phyloP scores from a whole-genome alignment of 805 yeast species.

The Candida sakaeoensis region DNA sequence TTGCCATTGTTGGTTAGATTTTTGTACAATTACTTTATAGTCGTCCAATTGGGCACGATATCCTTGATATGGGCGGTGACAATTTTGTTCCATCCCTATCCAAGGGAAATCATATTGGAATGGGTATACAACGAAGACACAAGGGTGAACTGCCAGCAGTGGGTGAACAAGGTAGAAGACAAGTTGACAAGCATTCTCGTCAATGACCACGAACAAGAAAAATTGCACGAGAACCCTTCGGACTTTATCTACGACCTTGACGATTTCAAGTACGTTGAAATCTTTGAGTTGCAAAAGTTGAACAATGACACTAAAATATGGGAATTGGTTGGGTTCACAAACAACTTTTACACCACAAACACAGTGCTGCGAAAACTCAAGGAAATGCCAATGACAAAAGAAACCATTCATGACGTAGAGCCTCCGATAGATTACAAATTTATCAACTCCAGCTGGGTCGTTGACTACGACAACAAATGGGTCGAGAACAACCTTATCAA shows the following conservation, averaged over 20 bases:
- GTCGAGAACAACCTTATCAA: slow-evolving; percentile 46
- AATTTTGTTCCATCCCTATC: slow-evolving; percentile 48
- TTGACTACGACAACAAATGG: slow-evolving; percentile 65
- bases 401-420: slow-evolving; percentile 35
- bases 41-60: slow-evolving; percentile 30
- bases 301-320: slow-evolving; percentile 51
- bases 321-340: slow-evolving; percentile 58
- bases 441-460: slow-evolving; percentile 49
- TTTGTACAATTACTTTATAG: slow-evolving; percentile 24
- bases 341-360: slow-evolving; percentile 51
- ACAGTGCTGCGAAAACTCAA: slow-evolving; percentile 9
- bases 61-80: slow-evolving; percentile 47
- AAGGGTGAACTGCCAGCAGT: slow-evolving; percentile 45
- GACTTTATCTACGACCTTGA: neutral
- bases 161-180: slow-evolving; percentile 48
- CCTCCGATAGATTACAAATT: slow-evolving; percentile 65
- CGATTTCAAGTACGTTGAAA: slow-evolving; percentile 51
- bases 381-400: slow-evolving; percentile 1
- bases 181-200: slow-evolving; percentile 17
- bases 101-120: slow-evolving; percentile 45
- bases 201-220: slow-evolving; percentile 8
- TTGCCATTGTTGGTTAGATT: slow-evolving; percentile 27
- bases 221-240: slow-evolving; percentile 13
- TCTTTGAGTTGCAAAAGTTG: slow-evolving; percentile 63
- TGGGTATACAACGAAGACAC: slow-evolving; percentile 62